These are phyloP conservation scores for Cerrena zonata DNA, from an alignment of 1,284 basidiomycete species.

Conservation along the genomic window DNA sequence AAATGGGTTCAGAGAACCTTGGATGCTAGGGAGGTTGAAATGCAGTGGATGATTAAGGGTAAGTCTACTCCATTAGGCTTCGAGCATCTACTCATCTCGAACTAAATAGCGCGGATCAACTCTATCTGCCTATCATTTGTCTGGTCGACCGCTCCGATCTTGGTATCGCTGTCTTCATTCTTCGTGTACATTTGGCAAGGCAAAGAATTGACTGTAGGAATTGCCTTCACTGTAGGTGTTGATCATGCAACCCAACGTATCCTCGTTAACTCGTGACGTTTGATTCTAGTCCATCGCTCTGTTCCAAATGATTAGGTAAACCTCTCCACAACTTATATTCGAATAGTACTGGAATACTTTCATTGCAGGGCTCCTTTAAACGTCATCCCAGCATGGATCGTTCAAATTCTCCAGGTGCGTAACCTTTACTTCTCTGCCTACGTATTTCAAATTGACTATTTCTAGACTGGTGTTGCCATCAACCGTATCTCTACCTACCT, in stretches of 20 bases:
- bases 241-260: constrained; percentile 2
- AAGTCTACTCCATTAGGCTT: constrained; percentile 13
- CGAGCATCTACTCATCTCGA: neutral
- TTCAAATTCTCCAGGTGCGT: constrained; percentile 51
- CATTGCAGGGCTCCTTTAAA: constrained; percentile 53
- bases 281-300: constrained; percentile 62
- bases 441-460: neutral
- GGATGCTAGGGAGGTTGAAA: constrained; percentile 54
- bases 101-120: constrained; percentile 52
- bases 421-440: neutral
- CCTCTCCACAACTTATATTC: neutral
- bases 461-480: constrained; percentile 66
- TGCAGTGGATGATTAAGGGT: constrained; percentile 70
- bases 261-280: too few species aligned
- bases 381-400: constrained; percentile 63
- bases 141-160: constrained; percentile 62
- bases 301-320: constrained; percentile 64
- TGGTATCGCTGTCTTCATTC: constrained; percentile 69
- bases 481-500: constrained; percentile 79
- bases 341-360: neutral
- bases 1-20: constrained; percentile 62
- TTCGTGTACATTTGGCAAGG: constrained; percentile 56
- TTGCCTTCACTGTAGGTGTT: constrained; percentile 62
- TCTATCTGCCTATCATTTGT: constrained; percentile 57
- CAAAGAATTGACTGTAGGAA: constrained; percentile 58